Evolutionary conservation across 495 filamentous ascomycete species (phyloP), one percentile per base, ranked within the genome.

Genomic region (Melanomma pulvis-pyrius): DNA sequence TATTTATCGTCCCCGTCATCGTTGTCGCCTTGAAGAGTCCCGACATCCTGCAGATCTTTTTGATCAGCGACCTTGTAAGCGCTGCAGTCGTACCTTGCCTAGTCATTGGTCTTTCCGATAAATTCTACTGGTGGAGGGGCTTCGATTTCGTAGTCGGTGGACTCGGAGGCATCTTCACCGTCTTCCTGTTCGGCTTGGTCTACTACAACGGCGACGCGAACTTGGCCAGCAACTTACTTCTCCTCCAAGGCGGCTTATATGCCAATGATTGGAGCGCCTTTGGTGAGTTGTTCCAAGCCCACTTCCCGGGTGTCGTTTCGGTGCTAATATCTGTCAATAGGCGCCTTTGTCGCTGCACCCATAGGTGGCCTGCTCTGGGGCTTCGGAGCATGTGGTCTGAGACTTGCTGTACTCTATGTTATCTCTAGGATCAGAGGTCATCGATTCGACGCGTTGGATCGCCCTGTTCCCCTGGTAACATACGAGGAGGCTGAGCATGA

Each of bases 321-420:
- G 39, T 11, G 39, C 39, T 44, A 15, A 44, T n/a, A n/a, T 44
- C 3, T 44, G 3, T 44, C 8, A 44, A 44, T 26, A 80, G 78
- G 89, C 53, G 88, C 88, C n/a, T 92, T 92, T 58, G 81, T 91
- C 12, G 89, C 86, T n/a, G 88, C 88, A 5, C 89, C 89, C 0
- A 68, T 91, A 17, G 89, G 89, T 8, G 88, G 88, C 8, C 58
- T 92, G 12, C 76, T 92, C 34, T 92, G 87, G 85, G 87, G 83
- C 17, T 81, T 84, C 47, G 83, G 79, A 17, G 87, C 86, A 17
- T 79, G 88, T 28, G 79, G 66, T 19, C 63, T 84, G 26, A 81
- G 89, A 21, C 68, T 91, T 7, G 67, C 72, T 0, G 78, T 78
- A 21, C 86, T 84, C 59, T 88, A 75, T 61, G 60, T 79, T 30